Conservation (phyloP, 305 asterid species). For the Fraxinus angustifolia region DNA sequence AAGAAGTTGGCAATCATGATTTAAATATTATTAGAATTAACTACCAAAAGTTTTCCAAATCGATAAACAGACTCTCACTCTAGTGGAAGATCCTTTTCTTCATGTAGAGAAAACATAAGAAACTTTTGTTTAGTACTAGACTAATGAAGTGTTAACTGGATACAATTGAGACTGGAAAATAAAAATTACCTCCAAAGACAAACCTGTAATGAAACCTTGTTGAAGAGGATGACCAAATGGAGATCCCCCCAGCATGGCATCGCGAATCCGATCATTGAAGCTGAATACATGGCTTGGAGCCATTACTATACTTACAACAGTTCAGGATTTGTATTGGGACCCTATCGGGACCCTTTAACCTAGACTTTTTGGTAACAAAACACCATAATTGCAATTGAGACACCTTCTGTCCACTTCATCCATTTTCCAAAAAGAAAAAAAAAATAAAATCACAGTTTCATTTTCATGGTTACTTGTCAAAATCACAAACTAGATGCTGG, state of each 20-base stretch:
- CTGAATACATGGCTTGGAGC: constrained; percentile 41
- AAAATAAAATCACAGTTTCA: neutral
- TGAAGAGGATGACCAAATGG: constrained; percentile 97
- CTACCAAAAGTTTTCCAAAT: neutral
- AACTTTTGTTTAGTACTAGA: neutral
- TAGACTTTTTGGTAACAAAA: neutral
- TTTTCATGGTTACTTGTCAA: neutral
- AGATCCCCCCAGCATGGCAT: constrained; percentile 96
- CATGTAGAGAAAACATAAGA: neutral
- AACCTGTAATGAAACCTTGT: constrained; percentile 91
- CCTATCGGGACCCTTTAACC: neutral
- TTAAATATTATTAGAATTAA: neutral
- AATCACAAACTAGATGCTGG: neutral
- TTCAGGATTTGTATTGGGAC: neutral
- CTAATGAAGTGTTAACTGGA: constrained; percentile 9
- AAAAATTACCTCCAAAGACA: constrained; percentile 72
- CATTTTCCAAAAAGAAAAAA: neutral
- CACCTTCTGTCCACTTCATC: neutral
- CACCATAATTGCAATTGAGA: neutral
- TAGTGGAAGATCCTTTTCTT: constrained; percentile 8
- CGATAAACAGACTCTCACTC: neutral
- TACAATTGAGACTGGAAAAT: constrained; percentile 7
- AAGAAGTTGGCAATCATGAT: neutral
- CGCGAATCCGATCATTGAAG: constrained; percentile 95
- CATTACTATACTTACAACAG: constrained; percentile 5